phyloP scores from a whole-genome alignment of 495 filamentous ascomycete species.

The Viridothelium virens region DNA sequence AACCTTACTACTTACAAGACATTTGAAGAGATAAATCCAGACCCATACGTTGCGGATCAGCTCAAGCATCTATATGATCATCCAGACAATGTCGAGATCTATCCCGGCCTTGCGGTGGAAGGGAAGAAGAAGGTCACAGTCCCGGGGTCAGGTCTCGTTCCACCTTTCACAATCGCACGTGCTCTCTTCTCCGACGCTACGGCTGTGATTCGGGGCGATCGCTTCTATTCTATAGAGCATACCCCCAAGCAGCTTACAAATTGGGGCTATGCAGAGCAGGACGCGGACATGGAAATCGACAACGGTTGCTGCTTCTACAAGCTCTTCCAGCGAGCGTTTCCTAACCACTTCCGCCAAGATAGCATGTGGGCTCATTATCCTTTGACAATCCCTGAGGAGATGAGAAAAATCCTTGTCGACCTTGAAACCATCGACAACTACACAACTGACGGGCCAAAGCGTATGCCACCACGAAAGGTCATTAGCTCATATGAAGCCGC shows the following conservation, averaged over 20 bases:
- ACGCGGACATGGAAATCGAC: constrained; percentile 43
- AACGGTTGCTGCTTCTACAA: constrained; percentile 56
- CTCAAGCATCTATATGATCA: constrained; percentile 70
- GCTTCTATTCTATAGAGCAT: constrained; percentile 71
- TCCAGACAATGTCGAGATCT: constrained; percentile 73
- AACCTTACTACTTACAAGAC: constrained; percentile 62
- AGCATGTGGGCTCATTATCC: constrained; percentile 55
- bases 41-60: constrained; percentile 63
- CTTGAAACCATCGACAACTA: constrained; percentile 43
- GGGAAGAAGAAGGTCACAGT: constrained; percentile 64
- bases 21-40: constrained; percentile 79
- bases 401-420: constrained; percentile 43
- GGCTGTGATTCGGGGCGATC: constrained; percentile 74
- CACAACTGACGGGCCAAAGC: constrained; percentile 43
- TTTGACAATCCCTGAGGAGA: constrained; percentile 45
- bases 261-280: constrained; percentile 58
- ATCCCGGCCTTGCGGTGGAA: constrained; percentile 75
- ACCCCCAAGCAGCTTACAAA: constrained; percentile 70
- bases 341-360: constrained; percentile 49
- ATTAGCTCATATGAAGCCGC: constrained; percentile 47
- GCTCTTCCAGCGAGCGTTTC: constrained; percentile 53
- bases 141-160: constrained; percentile 73
- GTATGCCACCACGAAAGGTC: constrained; percentile 32
- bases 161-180: constrained; percentile 74
- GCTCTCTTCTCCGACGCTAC: constrained; percentile 82